Base-by-base conservation (phyloP, 208 protist species). In the Jaenimonas drosophilae region DNA sequence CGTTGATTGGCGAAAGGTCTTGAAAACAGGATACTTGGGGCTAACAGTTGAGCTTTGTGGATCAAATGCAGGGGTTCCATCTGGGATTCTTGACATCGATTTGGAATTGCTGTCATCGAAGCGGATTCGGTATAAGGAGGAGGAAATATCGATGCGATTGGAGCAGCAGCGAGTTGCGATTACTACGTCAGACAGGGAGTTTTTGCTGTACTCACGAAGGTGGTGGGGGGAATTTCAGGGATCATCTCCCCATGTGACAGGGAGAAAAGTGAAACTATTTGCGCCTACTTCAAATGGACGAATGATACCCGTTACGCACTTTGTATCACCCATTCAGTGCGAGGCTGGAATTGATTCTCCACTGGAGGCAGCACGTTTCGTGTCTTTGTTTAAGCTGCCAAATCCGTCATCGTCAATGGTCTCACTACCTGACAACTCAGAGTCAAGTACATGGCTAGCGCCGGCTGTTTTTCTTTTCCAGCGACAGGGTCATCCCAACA, bases 31-130 rank as follows among this genome's bases (percentile, higher is more conserved):
- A 3, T 90, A 74, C 37, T 64, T 95, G 28, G 70, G 72, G 29
- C 58, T 96, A 24, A 89, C 86, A 11, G 81, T 96, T 14, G 91
- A 96, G 59, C 67, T 96, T 20, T 91, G 86, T 52, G 88, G 80
- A 38, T 53, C 54, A 17, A 91, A 80, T 44, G 57, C 81, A 4
- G 91, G 88, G 20, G 71, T 96, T 27, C 85, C 91, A 33, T 64
- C 85, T 6, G 91, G 91, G 3, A 90, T 96, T 28, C 40, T 96
- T 17, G 86, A 96, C n/a, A 49, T 96, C 6, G 71, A 91, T 47
- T 44, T 96, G 1, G 86, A 95, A 45, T 44, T 96, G 26, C 39
- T 96, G 9, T 67, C 81, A 3, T 45, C 41, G 25, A 73, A 70
- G 27, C 54, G 59, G 30, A 54, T 70, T 23, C 57, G 64, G 0